Conservation (phyloP, 164 flowering plant genomes). For the Paratinospora sagittata region DNA sequence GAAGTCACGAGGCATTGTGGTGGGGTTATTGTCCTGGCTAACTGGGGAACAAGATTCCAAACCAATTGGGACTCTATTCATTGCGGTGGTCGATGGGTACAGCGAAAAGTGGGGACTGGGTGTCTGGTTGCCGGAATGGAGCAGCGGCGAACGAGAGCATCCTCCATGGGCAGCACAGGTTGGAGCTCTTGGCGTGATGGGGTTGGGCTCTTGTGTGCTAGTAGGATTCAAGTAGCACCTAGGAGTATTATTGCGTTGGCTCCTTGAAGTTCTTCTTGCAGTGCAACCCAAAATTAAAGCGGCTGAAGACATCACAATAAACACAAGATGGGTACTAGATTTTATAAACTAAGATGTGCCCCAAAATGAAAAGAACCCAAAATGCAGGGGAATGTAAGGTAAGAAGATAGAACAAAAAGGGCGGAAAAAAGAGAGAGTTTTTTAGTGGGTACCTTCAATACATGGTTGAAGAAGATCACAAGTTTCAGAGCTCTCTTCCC, state of each 20-base stretch:
- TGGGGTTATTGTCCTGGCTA: slow-evolving; percentile 19
- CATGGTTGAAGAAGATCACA: slow-evolving; percentile 85
- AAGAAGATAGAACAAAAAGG: neutral
- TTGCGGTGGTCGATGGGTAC: slow-evolving; percentile 8
- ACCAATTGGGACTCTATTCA: slow-evolving; percentile 12
- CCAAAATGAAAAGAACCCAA: slow-evolving; percentile 10
- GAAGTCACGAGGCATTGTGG: slow-evolving; percentile 13
- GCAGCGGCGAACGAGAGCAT: slow-evolving; percentile 18
- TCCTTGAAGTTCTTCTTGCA: slow-evolving; percentile 80
- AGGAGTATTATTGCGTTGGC: slow-evolving; percentile 67
- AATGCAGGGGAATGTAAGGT: neutral
- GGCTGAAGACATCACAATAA: slow-evolving; percentile 40
- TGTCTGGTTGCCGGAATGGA: slow-evolving; percentile 14
- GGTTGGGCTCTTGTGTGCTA: slow-evolving; percentile 30
- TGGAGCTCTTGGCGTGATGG: slow-evolving; percentile 23
- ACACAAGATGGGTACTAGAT: slow-evolving; percentile 3
- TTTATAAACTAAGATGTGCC: neutral
- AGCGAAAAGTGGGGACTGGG: slow-evolving; percentile 7
- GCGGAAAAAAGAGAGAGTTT: neutral
- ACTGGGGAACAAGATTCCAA: slow-evolving; percentile 22
- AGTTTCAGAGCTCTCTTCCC: slow-evolving; percentile 72
- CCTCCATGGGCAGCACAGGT: slow-evolving; percentile 20
- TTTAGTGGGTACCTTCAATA: slow-evolving; percentile 67
- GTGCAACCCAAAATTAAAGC: slow-evolving; percentile 84
- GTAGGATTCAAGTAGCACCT: slow-evolving; percentile 59